Evolutionary conservation across 805 yeast genomes (phyloP), one percentile per base, ranked within the genome.

Genomic region (Starmerella riodocensis): DNA sequence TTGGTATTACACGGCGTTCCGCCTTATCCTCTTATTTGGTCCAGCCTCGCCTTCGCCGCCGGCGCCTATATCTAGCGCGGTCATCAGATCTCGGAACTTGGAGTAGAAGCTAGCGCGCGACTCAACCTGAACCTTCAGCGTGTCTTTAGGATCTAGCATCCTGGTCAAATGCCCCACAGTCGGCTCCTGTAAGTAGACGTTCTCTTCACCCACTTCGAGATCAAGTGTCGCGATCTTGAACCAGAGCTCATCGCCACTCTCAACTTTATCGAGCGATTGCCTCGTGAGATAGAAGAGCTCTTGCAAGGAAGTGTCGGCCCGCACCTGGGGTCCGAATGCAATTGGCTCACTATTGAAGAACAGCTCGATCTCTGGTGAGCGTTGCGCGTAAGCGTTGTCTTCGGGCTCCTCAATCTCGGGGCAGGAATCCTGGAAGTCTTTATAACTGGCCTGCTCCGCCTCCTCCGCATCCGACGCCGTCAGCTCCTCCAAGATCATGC

Each of bases 131-230:
- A 38, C 29, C 13, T 19, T 24, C 22, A 38, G 23, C n/a, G n/a
- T 11, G 13, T 19, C 21, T 11, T 20, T 17, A 9, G 7, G 14
- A 4, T 17, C 31, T 19, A 46, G 48, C 6, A 53, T 36, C 29
- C 39, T 43, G 13, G 50, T 23, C 16, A 55, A 32, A 33, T 53
- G 57, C 11, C 40, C 32, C 6, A 55, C 22, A 4, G 50, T 50
- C 11, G 54, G 41, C 18, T 53, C 56, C 11, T 36, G 37, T 32
- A 46, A 31, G 44, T 51, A 53, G 23, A 47, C 30, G 29, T 53
- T 55, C 30, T 55, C 59, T 40, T 53, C 59, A 8, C 53, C 50
- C 12, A 55, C 24, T 12, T 14, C 30, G 12, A 55, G 48, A 2
- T 42, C 53, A 17, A 54, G 42, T 28, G 47, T 52, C 3, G 45